Base-by-base conservation (phyloP, 257 asterid species). In the Striga asiatica region DNA sequence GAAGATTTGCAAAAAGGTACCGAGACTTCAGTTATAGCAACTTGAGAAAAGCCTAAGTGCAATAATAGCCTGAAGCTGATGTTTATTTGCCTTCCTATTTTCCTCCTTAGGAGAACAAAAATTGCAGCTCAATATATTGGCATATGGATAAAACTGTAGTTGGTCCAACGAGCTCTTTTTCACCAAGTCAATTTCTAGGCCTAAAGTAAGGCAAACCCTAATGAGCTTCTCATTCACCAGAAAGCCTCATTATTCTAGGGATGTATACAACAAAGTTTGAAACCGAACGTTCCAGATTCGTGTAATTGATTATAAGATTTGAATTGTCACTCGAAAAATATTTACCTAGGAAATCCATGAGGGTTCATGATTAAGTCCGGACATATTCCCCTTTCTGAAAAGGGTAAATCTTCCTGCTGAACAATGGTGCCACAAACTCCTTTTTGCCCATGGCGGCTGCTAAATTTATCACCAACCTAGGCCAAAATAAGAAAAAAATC, bases 301-400 rank as follows among this genome's bases (percentile, higher is more conserved):
- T n/a, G n/a, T 21, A 17, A 31, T 19, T 51, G 28, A 19, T 43
- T 19, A 35, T 13, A 45, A 54, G 29, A 58, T 42, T 6, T 52
- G 54, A 56, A 25, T 20, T 24, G 48, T 14, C 27, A 39, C 53
- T 56, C 58, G 37, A 23, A 63, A 45, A 52, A 13, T 11, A 41
- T 29, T 20, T 66, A 83, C 97, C 97, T 91, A 0, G 98, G 98
- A 81, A 81, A 91, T 67, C 97, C 98, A 72, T 91, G 98, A 65
- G 97, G 98, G 74, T 91, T 91, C 98, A 91, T 91, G 71, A 91
- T 87, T 54, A 91, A 74, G 74, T 91, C 97, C 11, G 98, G 98
- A 70, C 97, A 87, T 62, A 87, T 75, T 68, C 98, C 98, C 48
- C 94, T 94, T 66, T 91, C 98, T 43, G 95, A 84, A 58, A 91